Evolutionary conservation across 352 stramenopile genomes (phyloP).

Genomic region (Phytophthora hybrid): DNA sequence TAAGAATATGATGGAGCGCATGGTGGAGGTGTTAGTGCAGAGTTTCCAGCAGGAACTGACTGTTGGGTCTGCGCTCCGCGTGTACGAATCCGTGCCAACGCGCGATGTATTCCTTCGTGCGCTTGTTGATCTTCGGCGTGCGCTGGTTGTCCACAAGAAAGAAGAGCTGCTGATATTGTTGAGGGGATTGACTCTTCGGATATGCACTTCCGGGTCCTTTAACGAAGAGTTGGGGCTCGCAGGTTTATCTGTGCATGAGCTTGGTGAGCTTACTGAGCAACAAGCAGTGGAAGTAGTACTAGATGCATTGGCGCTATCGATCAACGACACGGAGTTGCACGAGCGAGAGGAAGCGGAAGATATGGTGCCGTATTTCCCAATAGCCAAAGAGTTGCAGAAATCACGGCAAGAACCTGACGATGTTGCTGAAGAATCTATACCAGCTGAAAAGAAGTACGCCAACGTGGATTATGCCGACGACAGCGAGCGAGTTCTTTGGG

Average conservation of each 20-base stretch:
- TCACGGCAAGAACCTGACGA: slow-evolving; percentile 16
- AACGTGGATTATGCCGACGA: slow-evolving; percentile 50
- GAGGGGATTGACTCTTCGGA: slow-evolving; percentile 66
- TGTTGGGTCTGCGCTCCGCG: slow-evolving; percentile 58
- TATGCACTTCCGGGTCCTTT: slow-evolving; percentile 81
- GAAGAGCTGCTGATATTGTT: slow-evolving; percentile 48
- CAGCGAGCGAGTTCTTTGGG: slow-evolving; percentile 67
- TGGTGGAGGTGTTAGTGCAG: slow-evolving; percentile 64
- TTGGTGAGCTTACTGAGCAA: slow-evolving; percentile 66
- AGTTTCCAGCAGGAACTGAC: slow-evolving; percentile 87
- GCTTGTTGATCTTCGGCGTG: slow-evolving; percentile 73
- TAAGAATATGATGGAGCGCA: slow-evolving; percentile 58
- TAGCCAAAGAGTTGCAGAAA: slow-evolving; percentile 60
- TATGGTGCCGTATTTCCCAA: slow-evolving; percentile 73
- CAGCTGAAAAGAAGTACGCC: slow-evolving; percentile 24
- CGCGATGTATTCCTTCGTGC: slow-evolving; percentile 84
- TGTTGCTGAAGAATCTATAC: slow-evolving; percentile 15
- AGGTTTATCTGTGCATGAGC: slow-evolving; percentile 59
- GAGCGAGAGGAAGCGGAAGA: slow-evolving; percentile 75
- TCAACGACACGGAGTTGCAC: slow-evolving; percentile 82
- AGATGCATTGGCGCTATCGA: slow-evolving; percentile 59
- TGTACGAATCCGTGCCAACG: slow-evolving; percentile 74
- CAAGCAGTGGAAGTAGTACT: slow-evolving; percentile 65
- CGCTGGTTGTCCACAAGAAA: slow-evolving; percentile 63
- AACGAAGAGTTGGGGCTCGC: slow-evolving; percentile 65